Percentiles rank a stretch among this genome's conserved stretches.
Evolutionary conservation across 1,284 basidiomycete genomes (phyloP).

Genomic region (Tetrapyrgos nigripes): DNA sequence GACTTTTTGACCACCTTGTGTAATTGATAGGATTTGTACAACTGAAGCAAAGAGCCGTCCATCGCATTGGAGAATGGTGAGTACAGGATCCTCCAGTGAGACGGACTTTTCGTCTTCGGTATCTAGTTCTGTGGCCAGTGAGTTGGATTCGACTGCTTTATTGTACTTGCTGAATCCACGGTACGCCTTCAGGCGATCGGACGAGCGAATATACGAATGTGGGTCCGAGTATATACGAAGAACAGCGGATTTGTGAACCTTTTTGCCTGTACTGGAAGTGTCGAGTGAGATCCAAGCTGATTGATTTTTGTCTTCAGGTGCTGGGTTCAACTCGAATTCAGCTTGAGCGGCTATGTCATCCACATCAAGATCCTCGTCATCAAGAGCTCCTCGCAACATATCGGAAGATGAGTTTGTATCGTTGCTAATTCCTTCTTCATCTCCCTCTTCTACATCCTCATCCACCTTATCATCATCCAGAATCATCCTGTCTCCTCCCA

Average conservation of each 20-base stretch:
- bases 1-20: neutral
- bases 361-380: too few relatives aligned
- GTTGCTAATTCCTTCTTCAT: too few relatives aligned
- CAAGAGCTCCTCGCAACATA: too few relatives aligned
- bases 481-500: too few relatives aligned
- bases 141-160: neutral
- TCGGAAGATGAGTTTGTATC: too few relatives aligned
- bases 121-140: neutral
- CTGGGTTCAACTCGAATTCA: neutral
- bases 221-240: neutral
- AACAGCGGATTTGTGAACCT: neutral
- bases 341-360: too few relatives aligned
- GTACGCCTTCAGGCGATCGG: neutral
- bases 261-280: neutral
- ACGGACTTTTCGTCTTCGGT: neutral
- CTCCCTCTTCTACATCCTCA: too few relatives aligned
- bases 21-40: neutral
- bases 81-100: neutral
- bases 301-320: too few relatives aligned
- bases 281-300: neutral
- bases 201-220: neutral
- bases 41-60: neutral
- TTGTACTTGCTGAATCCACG: too few relatives aligned
- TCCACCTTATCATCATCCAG: too few relatives aligned
- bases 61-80: too few relatives aligned